A percentile compares a stretch with the other conserved stretches of the same genome.
These are phyloP conservation scores for Hymenoscyphus fraxineus DNA, from an alignment of 2,329 filamentous ascomycete genomes.

Conservation along the genomic window DNA sequence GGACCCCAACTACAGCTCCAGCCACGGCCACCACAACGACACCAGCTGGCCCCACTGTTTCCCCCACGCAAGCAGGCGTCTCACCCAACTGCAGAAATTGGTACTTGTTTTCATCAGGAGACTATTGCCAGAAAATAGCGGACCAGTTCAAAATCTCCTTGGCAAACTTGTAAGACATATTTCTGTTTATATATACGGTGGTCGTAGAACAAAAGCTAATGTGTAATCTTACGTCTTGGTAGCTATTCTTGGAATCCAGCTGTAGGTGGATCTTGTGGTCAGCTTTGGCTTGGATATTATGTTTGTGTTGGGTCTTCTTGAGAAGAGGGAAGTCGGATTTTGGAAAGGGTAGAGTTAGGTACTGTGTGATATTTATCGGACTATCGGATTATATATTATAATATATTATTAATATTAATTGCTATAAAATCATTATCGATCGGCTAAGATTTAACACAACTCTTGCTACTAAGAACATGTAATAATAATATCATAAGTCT, in stretches of 20 bases:
- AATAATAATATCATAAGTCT: too few relatives aligned
- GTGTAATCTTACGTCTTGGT: constrained; percentile 28
- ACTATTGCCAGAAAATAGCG: constrained; percentile 30
- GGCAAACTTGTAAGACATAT: constrained; percentile 24
- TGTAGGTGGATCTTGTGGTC: constrained; percentile 21
- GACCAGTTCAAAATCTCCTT: constrained; percentile 22
- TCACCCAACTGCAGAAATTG: constrained; percentile 33
- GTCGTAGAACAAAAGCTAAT: constrained; percentile 22
- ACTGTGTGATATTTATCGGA: too few relatives aligned
- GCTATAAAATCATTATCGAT: too few relatives aligned
- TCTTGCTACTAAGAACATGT: too few relatives aligned
- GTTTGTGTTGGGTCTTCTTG: constrained; percentile 20
- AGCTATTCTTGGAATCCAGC: constrained; percentile 23
- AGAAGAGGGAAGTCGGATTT: too few relatives aligned
- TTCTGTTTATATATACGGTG: constrained; percentile 25
- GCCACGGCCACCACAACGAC: constrained; percentile 14
- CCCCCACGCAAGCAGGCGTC: constrained; percentile 32
- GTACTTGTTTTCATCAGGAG: constrained; percentile 22
- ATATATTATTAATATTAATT: too few relatives aligned
- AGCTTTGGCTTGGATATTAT: constrained; percentile 26
- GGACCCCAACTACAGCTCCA: not conserved
- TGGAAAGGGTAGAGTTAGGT: too few relatives aligned
- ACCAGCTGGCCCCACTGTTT: constrained; percentile 30
- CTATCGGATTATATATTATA: too few relatives aligned
- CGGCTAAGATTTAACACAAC: too few relatives aligned